Base-by-base conservation (phyloP, 371 early-diverging fungal genomes). In the Mucor saturninus region DNA sequence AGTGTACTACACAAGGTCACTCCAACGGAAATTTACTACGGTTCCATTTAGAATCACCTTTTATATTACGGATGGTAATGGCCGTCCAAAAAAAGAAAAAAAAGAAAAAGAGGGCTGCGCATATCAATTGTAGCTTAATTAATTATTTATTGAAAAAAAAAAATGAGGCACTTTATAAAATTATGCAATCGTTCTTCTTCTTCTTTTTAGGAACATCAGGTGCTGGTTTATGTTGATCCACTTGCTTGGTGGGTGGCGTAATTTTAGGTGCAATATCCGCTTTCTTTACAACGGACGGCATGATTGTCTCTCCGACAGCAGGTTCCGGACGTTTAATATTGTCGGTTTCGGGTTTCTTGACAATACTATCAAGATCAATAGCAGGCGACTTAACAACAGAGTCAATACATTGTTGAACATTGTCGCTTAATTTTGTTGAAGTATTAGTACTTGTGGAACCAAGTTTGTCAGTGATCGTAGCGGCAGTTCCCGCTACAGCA, bases 401-500 rank as follows among this genome's bases (percentile, higher is more conserved):
- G 46, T 59, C 10, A 28, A 65, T 59, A 40, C 65, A 53, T 26
- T 59, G 35, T 29, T 65, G 48, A 32, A 65, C 59, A 59, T 10
- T 48, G 9, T 65, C 59, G 32, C 59, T 65, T 32, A 59, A 40
- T 8, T 56, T 55, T 1, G 32, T 11, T n/a, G n/a, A 10, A 2
- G 48, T 14, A 11, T 21, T 14, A 7, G 2, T 48, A 7, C 5
- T 58, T 21, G 15, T 49, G 28, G 49, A 50, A 35, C 35, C 35
- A 50, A 46, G 13, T 29, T 15, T 39, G 30, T 48, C 15, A 32
- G 52, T 15, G 1, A 37, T 55, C 6, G 42, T 26, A 46, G 13
- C 26, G 49, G 29, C 21, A 11, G 40, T 21, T 32, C 43, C 52
- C 10, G 32, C 35, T 42, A n/a, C 43, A 26, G 35, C 45, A 1